Base-by-base conservation (phyloP, 1,284 basidiomycete species). In the Ceratobasidium sp. region DNA sequence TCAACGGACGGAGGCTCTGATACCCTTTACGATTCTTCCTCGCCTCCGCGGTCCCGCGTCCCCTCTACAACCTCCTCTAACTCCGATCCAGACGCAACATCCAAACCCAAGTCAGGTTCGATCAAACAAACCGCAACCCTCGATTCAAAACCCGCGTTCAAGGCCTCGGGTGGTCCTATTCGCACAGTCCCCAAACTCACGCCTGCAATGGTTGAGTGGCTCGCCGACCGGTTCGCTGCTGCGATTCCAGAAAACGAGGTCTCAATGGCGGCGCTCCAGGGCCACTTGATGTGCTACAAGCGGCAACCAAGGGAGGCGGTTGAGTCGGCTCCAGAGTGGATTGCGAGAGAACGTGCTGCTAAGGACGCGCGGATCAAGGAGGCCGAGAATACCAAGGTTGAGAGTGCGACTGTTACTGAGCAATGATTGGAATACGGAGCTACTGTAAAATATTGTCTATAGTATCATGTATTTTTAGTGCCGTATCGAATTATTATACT, bases 211-310 rank as follows among this genome's bases (percentile, higher is more conserved):
- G 80, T 88, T 26, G 80, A 83, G 5, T 76, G 80, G 40, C 88
- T 94, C 38, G 92, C 93, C 0, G 82, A 83, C 17, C 83, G 84
- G n/a, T 95, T 94, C 82, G 86, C 89, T 1, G 85, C 86, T 1
- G 83, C 83, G 0, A 87, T 95, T 33, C 92, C 92, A 0, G 90
- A 92, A 71, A 87, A 90, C n/a, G 86, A 87, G 81, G 86, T 92
- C 61, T 92, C 92, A 20, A 92, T 94, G 89, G 92, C 94, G 10
- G 87, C 86, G 52, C 85, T 95, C 17, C 94, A 94, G 82, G 93
- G 92, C 2, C 93, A 91, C 82, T 83, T 95, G 70, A 92, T 95
- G 91, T 85, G 84, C 40, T 89, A 92, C 85, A 95, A 94, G 83
- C 86, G 85, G 13, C 84, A 87, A 0, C 92, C 94, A 1, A 84